Evolutionary conservation across 805 yeast species (phyloP).

Genomic region (Komagataella ulmi): DNA sequence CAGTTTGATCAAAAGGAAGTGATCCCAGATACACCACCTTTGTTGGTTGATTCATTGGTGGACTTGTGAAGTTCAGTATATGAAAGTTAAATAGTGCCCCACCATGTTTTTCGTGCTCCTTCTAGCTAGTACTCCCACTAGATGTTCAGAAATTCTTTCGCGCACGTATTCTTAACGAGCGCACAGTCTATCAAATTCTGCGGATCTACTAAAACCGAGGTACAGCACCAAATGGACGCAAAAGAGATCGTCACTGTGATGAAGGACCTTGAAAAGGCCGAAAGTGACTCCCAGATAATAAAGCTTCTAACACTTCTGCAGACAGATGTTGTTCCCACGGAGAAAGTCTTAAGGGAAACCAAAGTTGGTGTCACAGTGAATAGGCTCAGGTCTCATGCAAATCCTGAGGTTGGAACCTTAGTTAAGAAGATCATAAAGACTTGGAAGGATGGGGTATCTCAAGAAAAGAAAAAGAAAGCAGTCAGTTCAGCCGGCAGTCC

Average conservation of each 20-base stretch:
- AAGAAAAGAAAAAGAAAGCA: constrained; percentile 30
- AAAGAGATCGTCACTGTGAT: constrained; percentile 62
- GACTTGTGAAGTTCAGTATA: neutral
- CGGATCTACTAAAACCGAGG: neutral
- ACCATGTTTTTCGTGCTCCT: neutral
- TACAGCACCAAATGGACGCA: constrained; percentile 37
- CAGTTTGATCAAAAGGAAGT: constrained; percentile 88
- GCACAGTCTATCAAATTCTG: neutral
- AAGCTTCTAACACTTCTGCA: constrained; percentile 55
- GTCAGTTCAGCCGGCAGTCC: constrained; percentile 5
- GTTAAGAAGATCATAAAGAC: constrained; percentile 74
- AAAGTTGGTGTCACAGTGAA: constrained; percentile 96
- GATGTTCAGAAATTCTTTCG: neutral
- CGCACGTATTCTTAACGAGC: neutral
- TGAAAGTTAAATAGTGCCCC: neutral
- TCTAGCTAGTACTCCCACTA: neutral
- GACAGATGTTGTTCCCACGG: constrained; percentile 71
- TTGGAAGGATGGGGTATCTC: constrained; percentile 85
- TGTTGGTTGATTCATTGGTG: constrained; percentile 10
- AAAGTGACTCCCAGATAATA: constrained; percentile 47
- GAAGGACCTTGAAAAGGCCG: constrained; percentile 60
- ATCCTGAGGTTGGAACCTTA: constrained; percentile 51
- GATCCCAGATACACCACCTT: constrained; percentile 66
- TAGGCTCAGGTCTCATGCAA: constrained; percentile 59
- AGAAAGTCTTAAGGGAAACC: constrained; percentile 76